Conservation (phyloP, 805 yeast genomes). For the Allodekkera sacchari region DNA sequence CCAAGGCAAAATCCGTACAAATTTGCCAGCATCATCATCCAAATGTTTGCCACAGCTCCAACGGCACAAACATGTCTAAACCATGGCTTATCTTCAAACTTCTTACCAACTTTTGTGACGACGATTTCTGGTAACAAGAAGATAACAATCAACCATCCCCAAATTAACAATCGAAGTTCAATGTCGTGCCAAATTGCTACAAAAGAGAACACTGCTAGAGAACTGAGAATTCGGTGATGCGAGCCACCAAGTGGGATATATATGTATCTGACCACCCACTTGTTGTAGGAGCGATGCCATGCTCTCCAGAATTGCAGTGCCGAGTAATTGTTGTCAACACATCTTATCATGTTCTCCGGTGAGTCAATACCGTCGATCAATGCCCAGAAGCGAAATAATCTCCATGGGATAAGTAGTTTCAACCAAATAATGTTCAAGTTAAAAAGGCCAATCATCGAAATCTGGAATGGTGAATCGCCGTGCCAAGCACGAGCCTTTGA, state of each 20-base stretch:
- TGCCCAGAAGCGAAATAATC: slow-evolving; percentile 90
- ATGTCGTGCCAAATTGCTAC: slow-evolving; percentile 99
- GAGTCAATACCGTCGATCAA: slow-evolving; percentile 89
- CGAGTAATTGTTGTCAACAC: slow-evolving; percentile 89
- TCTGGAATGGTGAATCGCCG: slow-evolving; percentile 83
- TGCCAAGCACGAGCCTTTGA: slow-evolving; percentile 86
- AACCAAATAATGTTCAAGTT: slow-evolving; percentile 90
- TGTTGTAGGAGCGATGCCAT: slow-evolving; percentile 93
- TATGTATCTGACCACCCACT: slow-evolving; percentile 83
- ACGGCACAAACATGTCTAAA: slow-evolving; percentile 74
- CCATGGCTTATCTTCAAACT: slow-evolving; percentile 43
- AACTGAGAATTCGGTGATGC: slow-evolving; percentile 59
- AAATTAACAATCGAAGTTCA: slow-evolving; percentile 70
- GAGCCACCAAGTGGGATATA: slow-evolving; percentile 91
- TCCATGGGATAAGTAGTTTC: slow-evolving; percentile 90
- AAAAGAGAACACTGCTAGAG: slow-evolving; percentile 82
- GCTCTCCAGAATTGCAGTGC: slow-evolving; percentile 97
- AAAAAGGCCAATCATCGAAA: slow-evolving; percentile 89
- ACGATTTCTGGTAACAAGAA: slow-evolving; percentile 81
- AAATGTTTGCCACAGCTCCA: slow-evolving; percentile 84
- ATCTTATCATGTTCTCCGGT: slow-evolving; percentile 95
- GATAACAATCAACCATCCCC: slow-evolving; percentile 95
- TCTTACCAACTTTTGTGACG: slow-evolving; percentile 38
- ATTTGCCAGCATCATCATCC: slow-evolving; percentile 98
- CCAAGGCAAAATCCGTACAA: slow-evolving; percentile 93